Base-by-base conservation (phyloP, 2,329 filamentous ascomycete genomes). In the Aphanoascus verrucosus region DNA sequence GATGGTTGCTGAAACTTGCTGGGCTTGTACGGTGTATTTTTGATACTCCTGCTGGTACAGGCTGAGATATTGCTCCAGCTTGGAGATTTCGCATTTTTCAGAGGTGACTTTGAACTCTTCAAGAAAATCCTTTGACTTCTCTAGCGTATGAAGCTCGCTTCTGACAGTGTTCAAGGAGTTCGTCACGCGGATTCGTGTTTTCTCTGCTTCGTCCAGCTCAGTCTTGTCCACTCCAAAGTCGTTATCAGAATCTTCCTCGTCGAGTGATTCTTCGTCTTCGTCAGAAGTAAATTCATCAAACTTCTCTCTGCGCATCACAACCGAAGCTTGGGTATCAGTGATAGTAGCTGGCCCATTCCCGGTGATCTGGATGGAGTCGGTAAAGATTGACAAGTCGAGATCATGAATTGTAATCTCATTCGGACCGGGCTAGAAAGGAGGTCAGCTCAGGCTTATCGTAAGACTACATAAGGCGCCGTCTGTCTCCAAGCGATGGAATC, bases 251-350 rank as follows among this genome's bases (percentile, higher is more conserved):
- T 54, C 46, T 3, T 56, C 52, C 2, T 54, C 52, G 20, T 41
- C 49, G 11, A 20, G 23, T 6, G 23, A 47, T 23, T 41, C 42
- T 0, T 68, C 69, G 9, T 75, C 72, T 8, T 60, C 57, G 14
- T 55, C 42, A 0, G 77, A 74, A 57, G 80, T 79, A 14, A 78
- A 62, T 28, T 82, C 77, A 45, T 78, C 65, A 52, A 79, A 81
- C 23, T 71, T 68, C 28, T 81, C 76, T 14, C 67, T 70, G 57
- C 82, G 81, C 1, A 75, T 74, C 8, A 83, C 68, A 5, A 78
- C 68, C 56, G 83, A 76, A 40, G 84, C 75, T 8, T 77, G 74
- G 57, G 85, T 82, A 60, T 86, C 81, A 9, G 76, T 78, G 60
- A 83, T 79, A 49, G 76, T 76, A 7, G 78, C 80, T 0, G 73